A percentile compares a stretch with the other conserved stretches of the same genome.
Conservation (phyloP, 352 stramenopile species). For the Phytophthora multivora region DNA sequence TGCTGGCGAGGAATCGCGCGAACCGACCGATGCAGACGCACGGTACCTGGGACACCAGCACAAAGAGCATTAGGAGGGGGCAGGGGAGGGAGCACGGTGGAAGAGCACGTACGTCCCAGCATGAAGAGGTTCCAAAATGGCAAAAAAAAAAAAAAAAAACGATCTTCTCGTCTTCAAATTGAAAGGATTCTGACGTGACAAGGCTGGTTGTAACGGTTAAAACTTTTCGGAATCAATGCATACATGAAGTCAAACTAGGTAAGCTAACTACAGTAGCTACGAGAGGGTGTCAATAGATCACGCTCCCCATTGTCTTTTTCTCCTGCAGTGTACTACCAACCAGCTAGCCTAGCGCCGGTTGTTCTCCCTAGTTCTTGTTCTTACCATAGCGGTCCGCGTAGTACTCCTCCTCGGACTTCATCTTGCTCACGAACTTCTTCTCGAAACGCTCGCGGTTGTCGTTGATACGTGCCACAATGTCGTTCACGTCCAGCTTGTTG, state of each 20-base stretch:
- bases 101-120: conserved; percentile 32
- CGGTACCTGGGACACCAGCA: conserved; percentile 22
- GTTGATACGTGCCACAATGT: conserved; percentile 90
- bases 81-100: not conserved
- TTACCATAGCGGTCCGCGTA: conserved; percentile 90
- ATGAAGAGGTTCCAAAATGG: conserved; percentile 25
- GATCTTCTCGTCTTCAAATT: conserved; percentile 1
- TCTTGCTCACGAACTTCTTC: conserved; percentile 94
- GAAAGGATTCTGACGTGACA: conserved; percentile 25
- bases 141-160: too few species aligned
- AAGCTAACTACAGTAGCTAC: conserved; percentile 2
- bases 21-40: conserved; percentile 24
- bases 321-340: conserved; percentile 1
- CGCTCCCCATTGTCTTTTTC: not conserved
- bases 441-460: conserved; percentile 90
- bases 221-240: conserved; percentile 5
- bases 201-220: not conserved
- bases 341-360: not conserved
- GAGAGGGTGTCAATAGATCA: not conserved
- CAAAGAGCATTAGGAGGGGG: conserved; percentile 7
- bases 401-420: conserved; percentile 93
- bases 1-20: conserved; percentile 22
- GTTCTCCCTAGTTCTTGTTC: conserved; percentile 47
- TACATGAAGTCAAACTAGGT: conserved; percentile 20
- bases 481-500: conserved; percentile 79